Evolutionary conservation across 1,284 basidiomycete genomes (phyloP), one percentile per base, ranked within the genome.

Genomic region (Hymenochaete sp.): DNA sequence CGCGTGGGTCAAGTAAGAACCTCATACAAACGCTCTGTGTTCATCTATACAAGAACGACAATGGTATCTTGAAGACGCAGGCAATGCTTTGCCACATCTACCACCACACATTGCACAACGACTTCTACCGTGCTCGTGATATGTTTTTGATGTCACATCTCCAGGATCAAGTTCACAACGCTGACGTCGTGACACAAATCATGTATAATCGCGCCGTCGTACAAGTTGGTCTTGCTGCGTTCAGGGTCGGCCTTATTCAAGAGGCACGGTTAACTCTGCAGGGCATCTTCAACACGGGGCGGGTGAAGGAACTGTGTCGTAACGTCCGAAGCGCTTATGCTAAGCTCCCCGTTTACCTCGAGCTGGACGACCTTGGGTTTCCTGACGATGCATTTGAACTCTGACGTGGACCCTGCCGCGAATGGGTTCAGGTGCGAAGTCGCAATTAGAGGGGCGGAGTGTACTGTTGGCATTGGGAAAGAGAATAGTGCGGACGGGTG

Each of bases 131-230:
- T 35, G 91, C 96, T 6, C 89, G 96, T 31, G 96, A 99, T 68
- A 93, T 98, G 86, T 72, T 99, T 42, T 72, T 98, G 54, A 98
- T 98, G 96, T 97, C 92, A 10, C 96, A 98, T 65, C 75, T 98
- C 38, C 95, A 98, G 65, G 95, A 98, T 63, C 88, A 90, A 1
- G 87, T 98, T 56, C 83, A 91, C 60, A 88, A 90, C 35, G 92
- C 95, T 52, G 96, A 98, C 59, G 93, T 98, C 45, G 83, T 85
- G 18, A 98, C 96, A 0, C 96, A 99, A 68, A 98, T 98, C 58
- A 71, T 98, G 38, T 98, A 96, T 73, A 98, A 99, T 66, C 87
- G 96, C 35, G 92, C 93, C 7, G 82, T 98, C 42, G 95, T 98
- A 37, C 96, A 98, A 65, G 80, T 99, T 47, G 96, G 96, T 36